Conservation (phyloP, 805 yeast genomes). For the Debaryomyces castellii region DNA sequence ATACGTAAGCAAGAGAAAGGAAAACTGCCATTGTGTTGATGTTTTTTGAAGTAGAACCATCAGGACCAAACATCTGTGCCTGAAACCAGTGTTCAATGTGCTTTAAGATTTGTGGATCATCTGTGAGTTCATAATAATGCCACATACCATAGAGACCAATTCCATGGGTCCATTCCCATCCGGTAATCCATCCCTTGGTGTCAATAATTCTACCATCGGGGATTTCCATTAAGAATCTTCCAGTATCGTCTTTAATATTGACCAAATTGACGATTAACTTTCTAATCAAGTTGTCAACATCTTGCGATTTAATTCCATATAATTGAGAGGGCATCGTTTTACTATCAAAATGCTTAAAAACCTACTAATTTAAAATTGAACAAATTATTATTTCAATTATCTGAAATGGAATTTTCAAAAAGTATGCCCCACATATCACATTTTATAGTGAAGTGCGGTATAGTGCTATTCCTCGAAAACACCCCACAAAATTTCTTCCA, state of each 20-base stretch:
- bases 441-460: no score
- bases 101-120: slow-evolving; percentile 17
- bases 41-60: slow-evolving; percentile 32
- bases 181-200: slow-evolving; percentile 38
- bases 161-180: slow-evolving; percentile 42
- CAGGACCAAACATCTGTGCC: slow-evolving; percentile 22
- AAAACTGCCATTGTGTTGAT: slow-evolving; percentile 37
- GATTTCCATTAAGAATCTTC: slow-evolving; percentile 25
- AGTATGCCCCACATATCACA: no score
- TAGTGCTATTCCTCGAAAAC: no score
- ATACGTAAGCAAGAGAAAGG: slow-evolving; percentile 27
- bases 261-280: slow-evolving; percentile 23
- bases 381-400: no score
- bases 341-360: no score
- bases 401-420: no score
- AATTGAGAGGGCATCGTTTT: slow-evolving; percentile 14
- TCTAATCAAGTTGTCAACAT: slow-evolving; percentile 13
- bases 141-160: slow-evolving; percentile 38
- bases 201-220: slow-evolving; percentile 34
- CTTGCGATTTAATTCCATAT: slow-evolving; percentile 11
- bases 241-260: slow-evolving; percentile 28
- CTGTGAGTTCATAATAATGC: slow-evolving; percentile 30
- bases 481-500: no score
- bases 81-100: slow-evolving; percentile 28
- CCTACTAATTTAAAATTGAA: no score